Evolutionary conservation across 2,329 filamentous ascomycete genomes (phyloP).

Genomic region (Aureobasidium zeae): DNA sequence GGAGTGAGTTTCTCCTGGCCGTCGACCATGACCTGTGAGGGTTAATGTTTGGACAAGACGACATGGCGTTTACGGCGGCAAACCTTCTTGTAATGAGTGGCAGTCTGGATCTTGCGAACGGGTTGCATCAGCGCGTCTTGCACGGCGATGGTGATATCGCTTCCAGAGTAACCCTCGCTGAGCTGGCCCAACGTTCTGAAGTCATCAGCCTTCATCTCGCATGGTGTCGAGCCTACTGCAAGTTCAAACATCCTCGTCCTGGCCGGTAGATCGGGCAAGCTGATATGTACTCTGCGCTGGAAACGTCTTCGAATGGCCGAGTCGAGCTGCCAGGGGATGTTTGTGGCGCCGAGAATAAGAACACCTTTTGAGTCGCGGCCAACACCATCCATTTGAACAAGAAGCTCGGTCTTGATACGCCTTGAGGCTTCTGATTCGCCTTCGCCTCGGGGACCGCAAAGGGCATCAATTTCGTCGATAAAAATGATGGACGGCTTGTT

Average conservation of each 20-base stretch:
- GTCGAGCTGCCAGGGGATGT: constrained; percentile 98
- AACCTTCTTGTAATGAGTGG: constrained; percentile 95
- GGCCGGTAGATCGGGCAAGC: constrained; percentile 75
- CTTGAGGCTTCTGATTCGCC: constrained; percentile 95
- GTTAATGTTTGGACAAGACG: neutral
- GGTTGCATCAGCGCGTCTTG: constrained; percentile 97
- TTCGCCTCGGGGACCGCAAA: constrained; percentile 86
- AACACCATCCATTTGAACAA: constrained; percentile 98
- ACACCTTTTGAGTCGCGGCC: constrained; percentile 92
- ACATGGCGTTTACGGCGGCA: constrained; percentile 12
- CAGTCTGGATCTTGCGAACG: constrained; percentile 90
- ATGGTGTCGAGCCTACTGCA: constrained; percentile 85
- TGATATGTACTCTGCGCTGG: constrained; percentile 92
- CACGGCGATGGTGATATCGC: constrained; percentile 90
- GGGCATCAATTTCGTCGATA: constrained; percentile 94
- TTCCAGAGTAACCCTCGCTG: constrained; percentile 90
- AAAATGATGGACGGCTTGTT: constrained; percentile 91
- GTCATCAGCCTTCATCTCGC: constrained; percentile 67
- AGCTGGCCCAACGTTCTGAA: constrained; percentile 70
- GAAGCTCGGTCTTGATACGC: constrained; percentile 95
- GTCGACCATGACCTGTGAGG: constrained; percentile 57
- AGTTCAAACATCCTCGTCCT: constrained; percentile 94
- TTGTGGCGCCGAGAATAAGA: constrained; percentile 88
- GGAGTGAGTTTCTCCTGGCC: constrained; percentile 64
- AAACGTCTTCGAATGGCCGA: constrained; percentile 92